Evolutionary conservation across 495 filamentous ascomycete species (phyloP).

Genomic region (Haplographium delicatum): DNA sequence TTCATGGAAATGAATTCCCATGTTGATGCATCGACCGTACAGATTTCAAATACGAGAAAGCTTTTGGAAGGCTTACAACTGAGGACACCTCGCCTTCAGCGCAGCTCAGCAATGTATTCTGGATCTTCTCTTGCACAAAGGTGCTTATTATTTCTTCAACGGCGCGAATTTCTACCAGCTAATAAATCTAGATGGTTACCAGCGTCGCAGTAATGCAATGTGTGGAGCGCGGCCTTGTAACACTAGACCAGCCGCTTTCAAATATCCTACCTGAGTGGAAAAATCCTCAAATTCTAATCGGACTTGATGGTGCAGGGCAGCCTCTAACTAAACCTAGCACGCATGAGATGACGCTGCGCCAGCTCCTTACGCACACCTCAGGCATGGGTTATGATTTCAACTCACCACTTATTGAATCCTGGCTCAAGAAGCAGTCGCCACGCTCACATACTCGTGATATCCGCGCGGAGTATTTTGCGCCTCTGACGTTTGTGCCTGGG

Average conservation of each 20-base stretch:
- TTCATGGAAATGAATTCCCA: too few relatives aligned
- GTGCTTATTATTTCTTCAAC: too few relatives aligned
- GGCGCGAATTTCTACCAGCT: too few relatives aligned
- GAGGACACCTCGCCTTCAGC: too few relatives aligned
- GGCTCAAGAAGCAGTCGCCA: too few relatives aligned
- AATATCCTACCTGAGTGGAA: slow-evolving; percentile 22
- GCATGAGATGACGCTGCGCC: slow-evolving; percentile 45
- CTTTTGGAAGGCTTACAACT: too few relatives aligned
- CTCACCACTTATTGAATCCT: neutral
- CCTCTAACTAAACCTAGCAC: slow-evolving; percentile 38
- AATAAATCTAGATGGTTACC: too few relatives aligned
- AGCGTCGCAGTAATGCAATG: slow-evolving; percentile 59
- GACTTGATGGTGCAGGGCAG: slow-evolving; percentile 28
- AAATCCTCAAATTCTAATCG: slow-evolving; percentile 14
- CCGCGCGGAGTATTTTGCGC: slow-evolving; percentile 17
- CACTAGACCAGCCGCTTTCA: slow-evolving; percentile 11
- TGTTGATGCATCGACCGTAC: too few relatives aligned
- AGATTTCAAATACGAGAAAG: too few relatives aligned
- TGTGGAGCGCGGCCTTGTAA: slow-evolving; percentile 46
- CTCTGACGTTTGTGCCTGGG: slow-evolving; percentile 44
- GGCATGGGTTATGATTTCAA: slow-evolving; percentile 4
- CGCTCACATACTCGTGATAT: neutral
- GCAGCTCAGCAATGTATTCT: too few relatives aligned
- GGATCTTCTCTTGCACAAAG: too few relatives aligned
- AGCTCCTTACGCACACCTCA: slow-evolving; percentile 9